Conservation (phyloP, 352 stramenopile species). For the Paralagenidium karlingii region DNA sequence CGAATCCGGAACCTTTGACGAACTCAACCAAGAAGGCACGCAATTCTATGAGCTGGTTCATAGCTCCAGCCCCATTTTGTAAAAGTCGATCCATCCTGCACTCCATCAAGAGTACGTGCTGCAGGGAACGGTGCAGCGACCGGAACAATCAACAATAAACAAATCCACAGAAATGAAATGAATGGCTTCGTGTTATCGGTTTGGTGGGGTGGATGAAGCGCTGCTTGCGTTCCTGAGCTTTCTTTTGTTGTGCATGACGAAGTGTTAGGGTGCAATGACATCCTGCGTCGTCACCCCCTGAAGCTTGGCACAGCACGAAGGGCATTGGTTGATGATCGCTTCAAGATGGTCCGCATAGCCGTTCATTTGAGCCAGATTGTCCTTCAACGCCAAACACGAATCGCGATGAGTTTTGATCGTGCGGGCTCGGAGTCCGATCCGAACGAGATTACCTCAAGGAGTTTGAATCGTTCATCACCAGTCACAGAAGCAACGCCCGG, state of each 20-base stretch:
- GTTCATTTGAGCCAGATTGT: conserved; percentile 70
- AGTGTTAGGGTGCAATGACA: conserved; percentile 42
- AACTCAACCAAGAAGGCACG: conserved; percentile 61
- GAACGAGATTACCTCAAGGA: conserved; percentile 36
- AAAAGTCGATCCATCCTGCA: conserved; percentile 4
- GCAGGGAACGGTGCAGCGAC: conserved; percentile 1
- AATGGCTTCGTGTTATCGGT: too few relatives aligned
- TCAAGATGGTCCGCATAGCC: conserved; percentile 67
- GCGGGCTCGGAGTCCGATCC: background rate
- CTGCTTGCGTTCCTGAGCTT: too few relatives aligned
- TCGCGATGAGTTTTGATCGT: background rate
- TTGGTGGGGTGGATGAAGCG: too few relatives aligned
- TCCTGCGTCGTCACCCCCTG: too few relatives aligned
- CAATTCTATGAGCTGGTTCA: conserved; percentile 69
- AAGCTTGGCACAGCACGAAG: conserved; percentile 54
- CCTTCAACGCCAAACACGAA: conserved; percentile 14
- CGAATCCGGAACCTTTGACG: conserved; percentile 61
- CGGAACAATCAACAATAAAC: background rate
- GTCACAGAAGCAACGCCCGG: too few relatives aligned
- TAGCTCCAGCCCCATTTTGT: conserved; percentile 43
- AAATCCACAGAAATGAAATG: too few relatives aligned
- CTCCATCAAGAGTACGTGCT: too few relatives aligned
- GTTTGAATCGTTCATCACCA: conserved; percentile 34
- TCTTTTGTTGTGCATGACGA: conserved; percentile 6
- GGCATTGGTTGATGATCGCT: conserved; percentile 54